Evolutionary conservation across 768 basidiomycete species (phyloP).

Genomic region (Imleria badia): DNA sequence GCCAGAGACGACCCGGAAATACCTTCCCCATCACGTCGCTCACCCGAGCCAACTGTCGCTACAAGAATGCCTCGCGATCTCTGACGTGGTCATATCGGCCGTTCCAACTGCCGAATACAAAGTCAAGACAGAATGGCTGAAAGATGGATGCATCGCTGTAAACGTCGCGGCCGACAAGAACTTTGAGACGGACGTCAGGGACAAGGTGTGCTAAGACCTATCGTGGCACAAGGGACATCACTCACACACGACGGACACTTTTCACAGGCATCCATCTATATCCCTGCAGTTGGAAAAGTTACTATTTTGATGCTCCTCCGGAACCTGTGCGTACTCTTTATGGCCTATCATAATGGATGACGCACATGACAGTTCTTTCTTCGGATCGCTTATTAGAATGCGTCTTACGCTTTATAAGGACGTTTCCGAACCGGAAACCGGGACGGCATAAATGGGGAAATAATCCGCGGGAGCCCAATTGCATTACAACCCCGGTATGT

Average conservation of each 20-base stretch:
- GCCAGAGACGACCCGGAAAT: conserved; percentile 48
- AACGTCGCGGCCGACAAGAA: conserved; percentile 97
- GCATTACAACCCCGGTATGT: conserved; percentile 31
- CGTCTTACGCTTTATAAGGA: conserved; percentile 31
- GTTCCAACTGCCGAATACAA: conserved; percentile 87
- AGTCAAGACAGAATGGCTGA: conserved; percentile 83
- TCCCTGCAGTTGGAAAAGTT: conserved; percentile 96
- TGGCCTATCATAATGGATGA: background rate
- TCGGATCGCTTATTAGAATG: conserved; percentile 17
- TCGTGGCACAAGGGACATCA: background rate
- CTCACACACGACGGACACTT: conserved; percentile 4
- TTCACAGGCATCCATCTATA: conserved; percentile 80
- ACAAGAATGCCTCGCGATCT: conserved; percentile 76
- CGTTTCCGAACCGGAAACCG: background rate
- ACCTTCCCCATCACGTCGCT: conserved; percentile 83
- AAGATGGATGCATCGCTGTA: conserved; percentile 91
- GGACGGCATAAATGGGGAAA: conserved; percentile 11
- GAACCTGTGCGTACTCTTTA: conserved; percentile 67
- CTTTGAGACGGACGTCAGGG: conserved; percentile 89
- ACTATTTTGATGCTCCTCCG: conserved; percentile 97
- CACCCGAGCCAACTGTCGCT: conserved; percentile 67
- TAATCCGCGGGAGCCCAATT: conserved; percentile 16
- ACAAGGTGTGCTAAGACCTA: conserved; percentile 61
- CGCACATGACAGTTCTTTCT: background rate
- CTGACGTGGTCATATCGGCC: conserved; percentile 93